Conservation (phyloP, 805 yeast genomes). For the Ogataea pignaliae region DNA sequence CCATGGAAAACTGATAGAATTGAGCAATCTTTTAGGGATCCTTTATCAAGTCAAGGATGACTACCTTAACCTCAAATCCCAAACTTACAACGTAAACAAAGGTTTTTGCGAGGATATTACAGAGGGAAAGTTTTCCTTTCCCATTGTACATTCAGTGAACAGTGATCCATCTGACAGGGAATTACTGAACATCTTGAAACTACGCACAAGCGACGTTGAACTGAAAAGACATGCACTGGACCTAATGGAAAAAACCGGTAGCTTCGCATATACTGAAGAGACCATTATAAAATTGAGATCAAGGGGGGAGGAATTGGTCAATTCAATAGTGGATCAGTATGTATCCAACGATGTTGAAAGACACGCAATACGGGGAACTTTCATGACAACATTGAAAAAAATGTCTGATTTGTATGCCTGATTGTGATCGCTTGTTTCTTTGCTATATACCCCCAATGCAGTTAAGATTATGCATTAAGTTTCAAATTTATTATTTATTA, state of each 20-base stretch:
- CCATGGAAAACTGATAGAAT: conserved; percentile 38
- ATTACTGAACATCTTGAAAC: conserved; percentile 46
- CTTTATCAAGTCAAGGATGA: conserved; percentile 87
- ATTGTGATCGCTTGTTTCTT: too few species aligned
- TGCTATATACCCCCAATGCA: not conserved
- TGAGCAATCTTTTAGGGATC: conserved; percentile 76
- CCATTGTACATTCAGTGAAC: conserved; percentile 64
- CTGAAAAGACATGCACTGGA: conserved; percentile 48
- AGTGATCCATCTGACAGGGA: conserved; percentile 34
- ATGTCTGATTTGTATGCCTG: conserved; percentile 3
- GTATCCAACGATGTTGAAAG: conserved; percentile 1
- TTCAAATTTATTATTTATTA: not conserved
- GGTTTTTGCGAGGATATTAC: conserved; percentile 83
- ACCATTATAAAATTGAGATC: conserved; percentile 25
- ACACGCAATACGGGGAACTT: not conserved
- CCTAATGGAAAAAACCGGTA: conserved; percentile 37
- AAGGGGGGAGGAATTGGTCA: conserved; percentile 22
- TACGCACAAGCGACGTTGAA: conserved; percentile 45
- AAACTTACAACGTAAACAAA: conserved; percentile 51
- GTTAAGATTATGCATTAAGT: too few species aligned
- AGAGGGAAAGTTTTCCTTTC: conserved; percentile 87
- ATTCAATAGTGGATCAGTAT: conserved; percentile 12
- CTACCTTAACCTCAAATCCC: conserved; percentile 60
- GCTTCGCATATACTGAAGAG: conserved; percentile 37
- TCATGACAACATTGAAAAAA: conserved; percentile 7